A percentile compares a stretch with the other conserved stretches of the same genome.
Evolutionary conservation across 2,329 filamentous ascomycete species (phyloP).

Genomic region (Diaporthe eres): DNA sequence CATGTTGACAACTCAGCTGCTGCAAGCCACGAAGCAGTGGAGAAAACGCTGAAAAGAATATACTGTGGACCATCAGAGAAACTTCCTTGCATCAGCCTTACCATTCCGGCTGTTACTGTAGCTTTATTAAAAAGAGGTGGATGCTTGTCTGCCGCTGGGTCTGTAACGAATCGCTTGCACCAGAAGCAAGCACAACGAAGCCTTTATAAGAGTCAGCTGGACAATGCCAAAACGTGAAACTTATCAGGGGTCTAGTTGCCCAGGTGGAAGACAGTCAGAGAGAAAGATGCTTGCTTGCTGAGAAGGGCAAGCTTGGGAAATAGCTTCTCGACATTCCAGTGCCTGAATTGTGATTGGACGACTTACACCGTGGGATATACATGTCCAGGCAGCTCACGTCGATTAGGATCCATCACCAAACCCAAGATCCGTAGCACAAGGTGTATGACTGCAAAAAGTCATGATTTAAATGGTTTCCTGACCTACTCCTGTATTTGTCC

Average conservation of each 20-base stretch:
- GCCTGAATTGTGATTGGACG: background rate
- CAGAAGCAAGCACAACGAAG: background rate
- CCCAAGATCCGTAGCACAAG: background rate
- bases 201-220: background rate
- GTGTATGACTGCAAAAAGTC: background rate
- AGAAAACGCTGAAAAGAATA: background rate
- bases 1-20: background rate
- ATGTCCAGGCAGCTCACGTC: background rate
- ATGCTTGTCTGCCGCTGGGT: background rate
- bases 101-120: background rate
- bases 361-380: background rate
- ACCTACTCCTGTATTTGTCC: background rate
- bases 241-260: background rate
- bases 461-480: background rate
- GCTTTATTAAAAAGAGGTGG: background rate
- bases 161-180: no score
- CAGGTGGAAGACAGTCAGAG: background rate
- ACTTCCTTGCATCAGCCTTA: background rate
- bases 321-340: background rate
- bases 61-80: background rate
- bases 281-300: no score
- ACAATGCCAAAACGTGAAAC: background rate
- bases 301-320: background rate
- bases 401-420: background rate
- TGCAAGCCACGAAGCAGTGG: background rate